Evolutionary conservation across 192 early-diverging fungal genomes (phyloP).

Genomic region (Linnemannia zychae): DNA sequence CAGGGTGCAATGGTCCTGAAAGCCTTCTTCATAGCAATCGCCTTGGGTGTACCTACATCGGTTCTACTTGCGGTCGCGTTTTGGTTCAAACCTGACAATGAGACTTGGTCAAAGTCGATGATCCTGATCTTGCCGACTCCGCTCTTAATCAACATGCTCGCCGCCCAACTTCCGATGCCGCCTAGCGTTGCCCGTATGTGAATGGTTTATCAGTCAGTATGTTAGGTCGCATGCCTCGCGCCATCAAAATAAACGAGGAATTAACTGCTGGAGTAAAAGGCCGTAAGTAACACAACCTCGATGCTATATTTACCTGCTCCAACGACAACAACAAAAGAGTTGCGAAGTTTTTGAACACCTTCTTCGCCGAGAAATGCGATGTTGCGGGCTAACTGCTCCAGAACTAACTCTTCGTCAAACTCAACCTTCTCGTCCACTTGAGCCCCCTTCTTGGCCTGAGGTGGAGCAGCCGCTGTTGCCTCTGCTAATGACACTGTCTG

Average conservation of each 20-base stretch:
- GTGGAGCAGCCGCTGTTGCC: background rate
- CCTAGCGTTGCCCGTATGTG: slow-evolving; percentile 44
- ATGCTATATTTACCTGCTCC: slow-evolving; percentile 72
- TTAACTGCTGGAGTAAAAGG: no score
- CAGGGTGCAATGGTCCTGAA: slow-evolving; percentile 87
- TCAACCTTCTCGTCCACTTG: background rate
- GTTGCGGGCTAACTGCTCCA: slow-evolving; percentile 91
- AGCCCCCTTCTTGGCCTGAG: background rate
- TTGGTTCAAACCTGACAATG: slow-evolving; percentile 89
- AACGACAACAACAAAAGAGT: slow-evolving; percentile 93
- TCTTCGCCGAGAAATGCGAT: slow-evolving; percentile 92
- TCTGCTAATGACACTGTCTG: background rate
- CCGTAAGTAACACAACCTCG: no score
- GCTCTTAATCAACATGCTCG: slow-evolving; percentile 90
- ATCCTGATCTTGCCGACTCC: slow-evolving; percentile 90
- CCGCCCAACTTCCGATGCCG: slow-evolving; percentile 92
- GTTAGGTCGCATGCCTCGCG: background rate
- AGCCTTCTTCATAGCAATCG: slow-evolving; percentile 76
- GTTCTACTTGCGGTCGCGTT: slow-evolving; percentile 89
- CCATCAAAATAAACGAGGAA: no score
- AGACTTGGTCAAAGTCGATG: slow-evolving; percentile 98
- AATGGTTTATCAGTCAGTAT: background rate
- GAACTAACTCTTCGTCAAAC: slow-evolving; percentile 78
- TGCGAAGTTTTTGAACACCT: slow-evolving; percentile 77
- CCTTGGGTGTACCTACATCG: slow-evolving; percentile 92